Evolutionary conservation across 2,329 filamentous ascomycete species (phyloP).

Genomic region (Ophiostoma angusticollis): DNA sequence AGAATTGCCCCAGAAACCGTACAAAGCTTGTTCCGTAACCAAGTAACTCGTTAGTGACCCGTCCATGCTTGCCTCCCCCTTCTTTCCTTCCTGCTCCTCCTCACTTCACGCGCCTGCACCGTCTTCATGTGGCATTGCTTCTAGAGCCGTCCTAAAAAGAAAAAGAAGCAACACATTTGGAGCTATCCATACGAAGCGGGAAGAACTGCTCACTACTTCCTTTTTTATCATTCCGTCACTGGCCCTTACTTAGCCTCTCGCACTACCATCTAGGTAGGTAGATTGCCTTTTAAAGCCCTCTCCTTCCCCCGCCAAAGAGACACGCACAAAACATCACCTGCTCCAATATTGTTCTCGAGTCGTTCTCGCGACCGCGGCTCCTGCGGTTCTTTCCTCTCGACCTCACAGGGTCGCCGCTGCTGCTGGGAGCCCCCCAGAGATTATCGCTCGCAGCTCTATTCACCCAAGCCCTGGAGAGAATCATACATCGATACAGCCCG

Average conservation of each 20-base stretch:
- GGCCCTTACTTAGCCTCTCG: conserved; percentile 6
- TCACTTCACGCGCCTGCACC: no score
- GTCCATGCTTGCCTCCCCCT: not conserved
- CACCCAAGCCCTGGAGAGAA: no score
- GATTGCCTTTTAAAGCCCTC: conserved; percentile 4
- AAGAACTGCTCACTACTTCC: not conserved
- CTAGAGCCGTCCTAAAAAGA: not conserved
- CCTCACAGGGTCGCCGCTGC: no score
- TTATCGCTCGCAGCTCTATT: no score
- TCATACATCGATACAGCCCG: no score
- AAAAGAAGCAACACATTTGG: not conserved
- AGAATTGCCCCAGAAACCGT: no score
- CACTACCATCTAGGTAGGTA: conserved; percentile 13
- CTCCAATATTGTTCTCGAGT: no score
- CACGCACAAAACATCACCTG: not conserved
- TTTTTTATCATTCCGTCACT: conserved; percentile 5
- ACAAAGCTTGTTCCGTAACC: no score
- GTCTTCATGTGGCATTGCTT: not conserved
- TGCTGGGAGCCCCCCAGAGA: no score
- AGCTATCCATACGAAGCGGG: no score
- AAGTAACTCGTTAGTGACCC: no score
- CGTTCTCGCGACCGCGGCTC: no score
- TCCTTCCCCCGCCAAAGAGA: not conserved
- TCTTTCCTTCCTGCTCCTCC: not conserved
- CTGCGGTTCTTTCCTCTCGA: not conserved